phyloP scores from a whole-genome alignment of 257 asterid genomes.

The Linderniella brevidens region DNA sequence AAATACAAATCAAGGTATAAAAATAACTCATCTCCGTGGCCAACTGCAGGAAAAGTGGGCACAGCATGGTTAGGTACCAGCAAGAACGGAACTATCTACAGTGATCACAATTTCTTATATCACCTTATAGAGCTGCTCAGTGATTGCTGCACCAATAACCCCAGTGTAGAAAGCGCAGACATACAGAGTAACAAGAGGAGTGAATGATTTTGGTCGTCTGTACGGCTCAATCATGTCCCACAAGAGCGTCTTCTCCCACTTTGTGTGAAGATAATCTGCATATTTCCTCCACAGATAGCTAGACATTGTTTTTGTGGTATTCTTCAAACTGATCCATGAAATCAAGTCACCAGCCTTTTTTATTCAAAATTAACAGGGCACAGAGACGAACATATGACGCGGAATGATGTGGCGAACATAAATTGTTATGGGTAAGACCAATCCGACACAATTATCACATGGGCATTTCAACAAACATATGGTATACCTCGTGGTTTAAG shows the following conservation, averaged over 20 bases:
- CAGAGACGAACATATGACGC: background rate
- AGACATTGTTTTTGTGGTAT: background rate
- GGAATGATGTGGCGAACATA: background rate
- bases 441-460: background rate
- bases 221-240: conserved; percentile 94
- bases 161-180: conserved; percentile 75
- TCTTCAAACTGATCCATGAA: background rate
- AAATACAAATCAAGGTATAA: too few relatives aligned
- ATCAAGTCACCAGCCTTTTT: conserved; percentile 4
- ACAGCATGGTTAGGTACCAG: too few relatives aligned
- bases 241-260: conserved; percentile 65
- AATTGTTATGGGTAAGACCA: too few relatives aligned
- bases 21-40: background rate
- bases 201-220: conserved; percentile 68
- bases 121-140: conserved; percentile 74
- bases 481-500: background rate
- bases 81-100: too few relatives aligned
- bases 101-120: background rate
- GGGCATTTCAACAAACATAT: conserved; percentile 18
- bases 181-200: conserved; percentile 58
- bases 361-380: background rate
- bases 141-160: conserved; percentile 72
- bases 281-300: conserved; percentile 75
- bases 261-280: conserved; percentile 54
- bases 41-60: background rate